A percentile compares a stretch with the other conserved stretches of the same genome.
Evolutionary conservation across 495 filamentous ascomycete genomes (phyloP).

Genomic region (Lophium mytilinum): DNA sequence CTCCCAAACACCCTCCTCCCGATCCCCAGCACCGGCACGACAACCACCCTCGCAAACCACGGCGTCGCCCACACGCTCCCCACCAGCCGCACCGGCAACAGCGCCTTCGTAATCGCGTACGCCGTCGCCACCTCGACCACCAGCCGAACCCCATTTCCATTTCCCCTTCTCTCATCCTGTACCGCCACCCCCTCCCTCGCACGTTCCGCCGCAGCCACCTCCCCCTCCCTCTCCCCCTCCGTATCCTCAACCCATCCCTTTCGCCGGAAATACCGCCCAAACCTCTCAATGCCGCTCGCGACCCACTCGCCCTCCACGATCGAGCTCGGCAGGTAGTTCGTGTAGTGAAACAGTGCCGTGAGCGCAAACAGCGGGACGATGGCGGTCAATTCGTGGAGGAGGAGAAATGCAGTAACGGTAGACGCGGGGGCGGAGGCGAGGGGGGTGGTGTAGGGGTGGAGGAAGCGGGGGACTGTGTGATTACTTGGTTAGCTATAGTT

Average conservation of each 20-base stretch:
- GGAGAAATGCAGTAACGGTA: conserved; percentile 76
- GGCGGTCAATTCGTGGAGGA: conserved; percentile 89
- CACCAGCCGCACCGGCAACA: conserved; percentile 67
- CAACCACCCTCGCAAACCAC: conserved; percentile 73
- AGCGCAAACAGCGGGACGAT: conserved; percentile 70
- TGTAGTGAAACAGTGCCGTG: conserved; percentile 68
- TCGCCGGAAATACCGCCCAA: conserved; percentile 50
- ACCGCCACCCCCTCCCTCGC: conserved; percentile 30
- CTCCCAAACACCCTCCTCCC: conserved; percentile 34
- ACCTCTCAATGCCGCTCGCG: conserved; percentile 46
- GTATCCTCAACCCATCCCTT: conserved; percentile 54
- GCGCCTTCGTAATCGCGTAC: conserved; percentile 77
- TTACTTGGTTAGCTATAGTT: no score
- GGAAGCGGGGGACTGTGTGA: conserved; percentile 47
- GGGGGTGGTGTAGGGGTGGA: conserved; percentile 57
- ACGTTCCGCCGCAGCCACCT: conserved; percentile 26
- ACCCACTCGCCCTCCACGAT: conserved; percentile 46
- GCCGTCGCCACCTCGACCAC: conserved; percentile 65
- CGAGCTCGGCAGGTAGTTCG: conserved; percentile 51
- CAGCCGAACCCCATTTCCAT: conserved; percentile 23
- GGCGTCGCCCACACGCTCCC: conserved; percentile 82
- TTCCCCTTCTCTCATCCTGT: conserved; percentile 32
- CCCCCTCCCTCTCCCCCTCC: conserved; percentile 28
- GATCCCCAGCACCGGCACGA: conserved; percentile 41
- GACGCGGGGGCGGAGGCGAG: conserved; percentile 69